Evolutionary conservation across 164 flowering plant genomes (phyloP), one percentile per base, ranked within the genome.

Genomic region (Taxillus chinensis): DNA sequence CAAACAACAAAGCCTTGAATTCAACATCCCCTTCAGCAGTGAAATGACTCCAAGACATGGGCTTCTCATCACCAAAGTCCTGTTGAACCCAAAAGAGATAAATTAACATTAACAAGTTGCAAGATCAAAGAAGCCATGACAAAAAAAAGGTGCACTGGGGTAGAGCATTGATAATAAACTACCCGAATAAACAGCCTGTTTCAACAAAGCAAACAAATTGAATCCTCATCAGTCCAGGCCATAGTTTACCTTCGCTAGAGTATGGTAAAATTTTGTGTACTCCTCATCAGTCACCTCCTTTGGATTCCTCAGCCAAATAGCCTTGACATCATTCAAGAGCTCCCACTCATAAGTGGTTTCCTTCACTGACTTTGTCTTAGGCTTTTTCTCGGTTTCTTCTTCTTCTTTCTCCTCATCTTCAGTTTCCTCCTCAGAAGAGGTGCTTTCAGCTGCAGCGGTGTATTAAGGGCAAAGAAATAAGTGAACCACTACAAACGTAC

Each of bases 201-300:
- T 27, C 27, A 27, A 27, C 27, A 27, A 27, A 27, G 27, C 27
- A 27, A 27, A 27, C 27, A 27, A 27, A 27, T 27, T 27, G 27
- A 27, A n/a, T n/a, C n/a, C n/a, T n/a, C n/a, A n/a, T n/a, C n/a
- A n/a, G n/a, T n/a, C n/a, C 27, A 27, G 27, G 27, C 27, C 27
- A 27, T 0, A 65, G 57, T 50, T 63, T 67, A 89, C 98, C 97
- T 93, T 93, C 7, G 96, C 92, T 46, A 93, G 74, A 62, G 97
- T 77, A 68, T 82, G 90, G 65, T 90, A 93, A 77, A 93, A 90
- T 63, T 90, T 90, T 3, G 82, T 77, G 74, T 93, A 93, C 67
- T 93, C 98, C 74, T 93, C 98, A 9, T 93, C 97, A 3, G 97
- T 88, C 69, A 93, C 97, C 71, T 93, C 97, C 79, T 86, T 93